Evolutionary conservation across 306 rosid species (phyloP).

Genomic region (Hippophae gyantsensis): DNA sequence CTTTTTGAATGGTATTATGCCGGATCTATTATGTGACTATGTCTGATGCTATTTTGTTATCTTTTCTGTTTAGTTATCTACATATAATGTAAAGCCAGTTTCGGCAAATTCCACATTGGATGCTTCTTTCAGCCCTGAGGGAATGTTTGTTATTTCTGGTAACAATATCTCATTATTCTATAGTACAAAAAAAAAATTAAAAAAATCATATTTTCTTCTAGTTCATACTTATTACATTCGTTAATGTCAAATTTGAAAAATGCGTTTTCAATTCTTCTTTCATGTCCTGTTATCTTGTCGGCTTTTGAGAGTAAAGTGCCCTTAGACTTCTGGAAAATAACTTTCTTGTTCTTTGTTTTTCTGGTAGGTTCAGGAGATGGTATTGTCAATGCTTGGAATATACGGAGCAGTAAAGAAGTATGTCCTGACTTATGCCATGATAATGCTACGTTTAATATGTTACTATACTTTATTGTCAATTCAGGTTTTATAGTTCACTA

Average conservation of each 20-base stretch:
- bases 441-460: too few relatives aligned
- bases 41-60: conserved; percentile 5
- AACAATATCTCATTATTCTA: conserved; percentile 10
- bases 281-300: not conserved
- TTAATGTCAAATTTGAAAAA: not conserved
- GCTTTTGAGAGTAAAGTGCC: not conserved
- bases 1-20: too few relatives aligned
- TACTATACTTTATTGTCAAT: too few relatives aligned
- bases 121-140: conserved; percentile 96
- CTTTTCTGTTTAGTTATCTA: conserved; percentile 47
- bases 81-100: conserved; percentile 68
- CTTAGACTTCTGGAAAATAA: conserved; percentile 6
- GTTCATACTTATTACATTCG: not conserved
- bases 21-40: not conserved
- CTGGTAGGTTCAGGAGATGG: too few relatives aligned
- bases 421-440: too few relatives aligned
- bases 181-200: not conserved
- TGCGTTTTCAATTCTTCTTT: not conserved
- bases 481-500: too few relatives aligned
- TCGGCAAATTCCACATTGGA: conserved; percentile 73
- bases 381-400: too few relatives aligned
- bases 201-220: not conserved
- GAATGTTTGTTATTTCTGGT: conserved; percentile 92
- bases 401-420: too few relatives aligned
- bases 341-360: not conserved